Evolutionary conservation across 805 yeast genomes (phyloP), one percentile per base, ranked within the genome.

Genomic region (Metschnikowia lachancei): DNA sequence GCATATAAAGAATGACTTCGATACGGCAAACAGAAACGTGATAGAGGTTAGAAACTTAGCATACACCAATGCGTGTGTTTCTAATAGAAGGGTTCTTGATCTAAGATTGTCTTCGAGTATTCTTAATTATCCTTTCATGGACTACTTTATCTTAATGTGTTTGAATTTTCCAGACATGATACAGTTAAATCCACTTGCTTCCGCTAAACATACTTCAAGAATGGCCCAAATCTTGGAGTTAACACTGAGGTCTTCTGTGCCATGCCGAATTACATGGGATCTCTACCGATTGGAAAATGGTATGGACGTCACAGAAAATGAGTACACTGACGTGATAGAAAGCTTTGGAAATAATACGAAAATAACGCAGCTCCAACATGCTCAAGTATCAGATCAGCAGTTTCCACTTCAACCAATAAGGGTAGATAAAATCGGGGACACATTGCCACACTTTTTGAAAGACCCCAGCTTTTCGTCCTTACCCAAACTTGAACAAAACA

Each of bases 141-240:
- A 56, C 42, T 51, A 56, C 43, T 48, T 44, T 16, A 19, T 55
- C 9, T 33, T 52, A n/a, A 48, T 58, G 53, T 45, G 49, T 18
- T 41, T 53, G 30, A 50, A 51, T 39, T 55, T 56, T 40, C 59
- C 60, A 7, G 38, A 45, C 18, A 58, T 56, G 60, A 41, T 57
- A 38, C 46, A 29, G n/a, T 43, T 50, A 20, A 50, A 49, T 16
- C 36, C 46, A 12, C 30, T 35, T 11, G 53, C 39, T n/a, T 45
- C 49, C 12, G 38, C 35, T 12, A 31, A 34, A 12, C 49, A 48
- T 26, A 36, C 39, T 10, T 16, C 37, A 12, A 29, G 41, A 18
- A 49, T 16, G 30, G 48, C 26, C 30, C 46, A 37, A 12, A 28
- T 55, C 3, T 34, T 58, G 14, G 47, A 42, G 11, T 35, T 36